Percentiles rank a stretch among this genome's conserved stretches.
Conservation (phyloP, 805 yeast genomes). For the Saccharomycopsis sp. region DNA sequence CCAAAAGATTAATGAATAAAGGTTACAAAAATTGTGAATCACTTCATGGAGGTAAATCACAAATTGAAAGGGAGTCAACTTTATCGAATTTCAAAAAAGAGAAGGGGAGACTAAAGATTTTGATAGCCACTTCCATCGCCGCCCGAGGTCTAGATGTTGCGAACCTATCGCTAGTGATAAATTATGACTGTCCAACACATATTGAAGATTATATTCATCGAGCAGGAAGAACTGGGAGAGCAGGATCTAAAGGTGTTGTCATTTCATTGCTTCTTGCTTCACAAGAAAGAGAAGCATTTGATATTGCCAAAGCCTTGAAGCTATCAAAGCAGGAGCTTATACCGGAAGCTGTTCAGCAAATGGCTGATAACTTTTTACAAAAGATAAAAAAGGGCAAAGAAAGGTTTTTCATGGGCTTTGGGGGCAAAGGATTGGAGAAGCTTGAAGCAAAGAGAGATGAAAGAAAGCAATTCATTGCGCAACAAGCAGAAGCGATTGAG, state of each 20-base stretch:
- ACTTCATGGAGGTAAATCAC: slow-evolving; percentile 90
- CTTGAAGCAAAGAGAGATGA: slow-evolving; percentile 41
- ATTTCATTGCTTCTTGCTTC: slow-evolving; percentile 57
- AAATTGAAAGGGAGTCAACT: slow-evolving; percentile 68
- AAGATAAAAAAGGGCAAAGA: slow-evolving; percentile 61
- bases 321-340: slow-evolving; percentile 36
- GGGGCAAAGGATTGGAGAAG: slow-evolving; percentile 84
- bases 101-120: slow-evolving; percentile 46
- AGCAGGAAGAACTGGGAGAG: slow-evolving; percentile 94
- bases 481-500: too few relatives aligned
- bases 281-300: slow-evolving; percentile 59
- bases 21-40: slow-evolving; percentile 56
- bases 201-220: slow-evolving; percentile 95
- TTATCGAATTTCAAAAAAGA: slow-evolving; percentile 57
- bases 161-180: slow-evolving; percentile 67
- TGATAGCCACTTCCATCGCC: slow-evolving; percentile 89
- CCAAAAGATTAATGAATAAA: slow-evolving; percentile 40
- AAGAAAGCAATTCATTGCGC: too few relatives aligned
- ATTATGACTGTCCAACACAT: slow-evolving; percentile 76
- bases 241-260: slow-evolving; percentile 69
- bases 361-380: slow-evolving; percentile 47
- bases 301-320: slow-evolving; percentile 59
- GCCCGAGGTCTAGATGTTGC: slow-evolving; percentile 96
- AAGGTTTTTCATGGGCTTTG: slow-evolving; percentile 69
- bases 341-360: slow-evolving; percentile 35